Percentiles rank a stretch among this genome's conserved stretches.
Evolutionary conservation across 2,329 filamentous ascomycete species (phyloP).

Genomic region (Zymoseptoria crescenta): DNA sequence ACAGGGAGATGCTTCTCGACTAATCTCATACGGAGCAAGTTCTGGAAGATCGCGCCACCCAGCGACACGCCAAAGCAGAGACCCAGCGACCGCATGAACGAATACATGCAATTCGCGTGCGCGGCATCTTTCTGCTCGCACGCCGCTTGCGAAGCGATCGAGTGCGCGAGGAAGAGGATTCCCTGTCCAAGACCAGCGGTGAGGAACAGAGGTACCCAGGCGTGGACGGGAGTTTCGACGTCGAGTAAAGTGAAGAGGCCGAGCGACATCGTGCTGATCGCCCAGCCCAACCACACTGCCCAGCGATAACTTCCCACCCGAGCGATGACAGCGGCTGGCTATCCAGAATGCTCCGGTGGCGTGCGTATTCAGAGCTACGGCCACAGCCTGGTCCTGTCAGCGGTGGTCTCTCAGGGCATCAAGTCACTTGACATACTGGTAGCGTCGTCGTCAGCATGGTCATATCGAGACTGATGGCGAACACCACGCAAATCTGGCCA

Average conservation of each 20-base stretch:
- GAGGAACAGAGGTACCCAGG: conserved; percentile 40
- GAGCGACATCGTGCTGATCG: conserved; percentile 34
- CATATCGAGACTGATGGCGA: conserved; percentile 45
- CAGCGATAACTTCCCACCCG: conserved; percentile 25
- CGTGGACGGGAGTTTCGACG: conserved; percentile 28
- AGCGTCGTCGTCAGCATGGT: conserved; percentile 42
- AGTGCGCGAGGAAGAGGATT: conserved; percentile 34
- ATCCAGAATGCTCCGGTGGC: conserved; percentile 42
- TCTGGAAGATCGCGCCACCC: conserved; percentile 37
- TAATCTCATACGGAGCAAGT: conserved; percentile 17
- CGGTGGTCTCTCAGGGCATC: not conserved
- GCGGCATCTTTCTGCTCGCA: conserved; percentile 28
- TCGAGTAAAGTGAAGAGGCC: conserved; percentile 39
- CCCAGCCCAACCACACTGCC: conserved; percentile 22
- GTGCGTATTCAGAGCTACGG: conserved; percentile 29
- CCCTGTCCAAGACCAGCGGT: conserved; percentile 37
- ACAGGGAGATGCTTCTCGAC: conserved; percentile 4
- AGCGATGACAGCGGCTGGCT: conserved; percentile 32
- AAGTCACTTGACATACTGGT: conserved; percentile 28
- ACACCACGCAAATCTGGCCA: conserved; percentile 37
- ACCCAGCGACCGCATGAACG: conserved; percentile 43
- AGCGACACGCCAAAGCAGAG: conserved; percentile 42
- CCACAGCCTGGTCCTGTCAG: conserved; percentile 21
- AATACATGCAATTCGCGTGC: conserved; percentile 35
- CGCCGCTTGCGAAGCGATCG: conserved; percentile 39